A percentile compares a stretch with the other conserved stretches of the same genome.
These are phyloP conservation scores for Ettlia oleoabundans DNA, from an alignment of 139 green algal genomes.

Conservation along the genomic window DNA sequence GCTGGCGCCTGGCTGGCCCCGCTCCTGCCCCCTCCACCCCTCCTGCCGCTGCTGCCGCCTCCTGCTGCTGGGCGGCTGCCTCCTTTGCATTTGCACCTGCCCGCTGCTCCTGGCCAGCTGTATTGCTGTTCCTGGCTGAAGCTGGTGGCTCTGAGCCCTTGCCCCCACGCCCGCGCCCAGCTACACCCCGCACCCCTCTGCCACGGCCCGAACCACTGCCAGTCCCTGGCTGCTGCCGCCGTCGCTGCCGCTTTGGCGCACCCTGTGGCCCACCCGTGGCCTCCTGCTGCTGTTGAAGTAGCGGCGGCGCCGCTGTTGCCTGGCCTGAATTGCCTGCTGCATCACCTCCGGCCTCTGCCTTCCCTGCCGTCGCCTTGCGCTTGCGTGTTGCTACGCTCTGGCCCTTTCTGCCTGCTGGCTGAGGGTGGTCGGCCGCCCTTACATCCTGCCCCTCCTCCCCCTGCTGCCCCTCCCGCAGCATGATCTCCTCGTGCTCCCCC, in stretches of 20 bases:
- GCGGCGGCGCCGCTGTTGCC: not conserved
- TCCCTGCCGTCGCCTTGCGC: not conserved
- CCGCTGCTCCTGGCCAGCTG: too few species aligned
- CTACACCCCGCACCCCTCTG: too few species aligned
- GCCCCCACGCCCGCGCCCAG: not conserved
- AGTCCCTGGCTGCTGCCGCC: not conserved
- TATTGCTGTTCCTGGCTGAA: too few species aligned
- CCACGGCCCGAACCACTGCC: not conserved
- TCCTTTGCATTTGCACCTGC: not conserved
- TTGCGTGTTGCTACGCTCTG: too few species aligned
- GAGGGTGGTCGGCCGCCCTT: too few species aligned
- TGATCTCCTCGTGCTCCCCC: slow-evolving; percentile 49
- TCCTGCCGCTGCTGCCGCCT: too few species aligned
- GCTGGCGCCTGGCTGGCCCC: too few species aligned
- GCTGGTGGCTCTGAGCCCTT: not conserved
- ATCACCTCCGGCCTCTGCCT: not conserved
- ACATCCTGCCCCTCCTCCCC: not conserved
- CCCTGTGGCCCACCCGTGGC: not conserved
- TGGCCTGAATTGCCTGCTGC: not conserved
- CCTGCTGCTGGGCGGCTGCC: too few species aligned
- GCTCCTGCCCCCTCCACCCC: too few species aligned
- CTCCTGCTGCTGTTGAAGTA: not conserved
- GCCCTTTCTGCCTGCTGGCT: too few species aligned
- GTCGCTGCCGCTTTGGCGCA: not conserved
- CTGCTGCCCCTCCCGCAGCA: slow-evolving; percentile 24